Evolutionary conservation across 352 stramenopile species (phyloP), one percentile per base, ranked within the genome.

Genomic region (Hyaloperonospora arabidopsidis): DNA sequence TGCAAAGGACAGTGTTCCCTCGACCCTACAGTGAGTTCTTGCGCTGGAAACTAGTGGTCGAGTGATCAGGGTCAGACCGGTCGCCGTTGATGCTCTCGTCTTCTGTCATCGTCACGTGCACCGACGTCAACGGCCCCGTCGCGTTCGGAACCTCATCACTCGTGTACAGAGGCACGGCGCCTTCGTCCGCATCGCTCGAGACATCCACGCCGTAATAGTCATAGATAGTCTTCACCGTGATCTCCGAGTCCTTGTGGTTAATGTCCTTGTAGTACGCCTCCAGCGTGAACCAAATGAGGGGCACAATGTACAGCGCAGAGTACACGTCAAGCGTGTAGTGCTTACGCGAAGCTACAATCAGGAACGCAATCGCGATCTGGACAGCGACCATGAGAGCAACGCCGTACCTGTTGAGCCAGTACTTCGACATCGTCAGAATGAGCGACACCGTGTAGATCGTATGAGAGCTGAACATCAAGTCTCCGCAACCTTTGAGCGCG

Each of bases 381-480:
- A 90, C 52, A 53, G 67, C 69, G 7, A 89, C 46, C 76, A 95
- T 92, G 52, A 87, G 59, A 11, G 65, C 53, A 54, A 91, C 68
- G 39, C 90, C 64, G 49, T 65, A 79, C 54, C 82, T 86, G 73
- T 82, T 89, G 54, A 70, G 76, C 78, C 86, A 95, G 73, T 88
- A 95, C 65, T 93, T 95, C 73, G 64, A 87, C 32, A 88, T 61
- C 21, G 74, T 85, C 32, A 92, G 63, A 53, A 95, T 93, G 45
- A 95, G 76, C 55, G 84, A 87, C 67, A 96, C 59, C 3, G 84
- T 94, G 79, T 93, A 95, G 62, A 95, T 96, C 18, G 84, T 96
- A 70, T 96, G 87, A 28, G 83, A 95, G 60, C 84, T 95, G 59
- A 95, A 96, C 84, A 96, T 96, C 52, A 96, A 70, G 59, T 96